Base-by-base conservation (phyloP, 352 stramenopile species). In the Elongisporangium undulatum region DNA sequence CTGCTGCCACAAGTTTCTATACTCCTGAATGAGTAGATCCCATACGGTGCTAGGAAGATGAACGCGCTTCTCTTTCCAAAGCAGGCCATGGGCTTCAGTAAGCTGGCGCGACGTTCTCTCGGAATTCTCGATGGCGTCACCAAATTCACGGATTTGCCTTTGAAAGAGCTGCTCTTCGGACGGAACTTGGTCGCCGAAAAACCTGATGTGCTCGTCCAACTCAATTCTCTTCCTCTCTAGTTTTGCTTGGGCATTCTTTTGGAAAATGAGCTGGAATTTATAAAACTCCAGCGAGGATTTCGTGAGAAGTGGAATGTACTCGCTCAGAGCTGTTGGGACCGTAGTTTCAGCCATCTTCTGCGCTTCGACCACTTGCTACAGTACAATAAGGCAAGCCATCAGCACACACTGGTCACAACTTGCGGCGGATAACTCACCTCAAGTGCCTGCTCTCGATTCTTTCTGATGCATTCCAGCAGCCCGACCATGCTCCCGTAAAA, bases 71-170 rank as follows among this genome's bases (percentile, higher is more conserved):
- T 70, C 61, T 41, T 77, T 59, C 84, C 84, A 91, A 2, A 92
- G 34, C 20, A 77, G 54, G 19, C 69, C 63, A 58, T 92, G 82
- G 2, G 63, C 34, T 34, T 72, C 68, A 1, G 75, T 78, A 20
- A 90, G 79, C 49, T 89, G 69, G 38, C 73, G 61, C 29, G 90
- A 78, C n/a, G 59, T 49, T 56, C 90, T 75, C 53, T 62, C 78
- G 7, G 81, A 85, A 20, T 62, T 68, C 7, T 77, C 49, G 19
- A 78, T 81, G 3, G 89, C 72, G 1, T 66, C 71, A 10, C 72
- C 71, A 41, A 87, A 90, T 51, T 93, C 81, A 12, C 59, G 72
- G 51, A 93, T 90, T 1, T 79, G 73, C 53, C 69, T 68, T 54
- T 89, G 67, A 41, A 90, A 79, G 19, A 89, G 79, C 0, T 72